Evolutionary conservation across 352 stramenopile species (phyloP).

Genomic region (Hyaloperonospora arabidopsidis): DNA sequence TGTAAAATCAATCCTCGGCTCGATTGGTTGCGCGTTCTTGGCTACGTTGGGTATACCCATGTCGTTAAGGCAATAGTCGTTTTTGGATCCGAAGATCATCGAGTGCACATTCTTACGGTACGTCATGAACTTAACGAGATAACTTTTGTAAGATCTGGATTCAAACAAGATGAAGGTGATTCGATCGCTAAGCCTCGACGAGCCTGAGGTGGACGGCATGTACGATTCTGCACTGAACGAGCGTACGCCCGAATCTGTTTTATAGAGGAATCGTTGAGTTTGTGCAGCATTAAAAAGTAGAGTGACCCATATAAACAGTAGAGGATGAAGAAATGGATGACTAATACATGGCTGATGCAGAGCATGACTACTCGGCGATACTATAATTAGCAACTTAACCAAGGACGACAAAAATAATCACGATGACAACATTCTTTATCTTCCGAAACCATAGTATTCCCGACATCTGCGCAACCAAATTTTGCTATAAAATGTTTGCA

Average conservation of each 20-base stretch:
- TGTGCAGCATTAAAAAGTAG: too few relatives aligned
- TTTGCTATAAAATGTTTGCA: too few relatives aligned
- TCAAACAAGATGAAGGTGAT: not conserved
- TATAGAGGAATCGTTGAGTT: too few relatives aligned
- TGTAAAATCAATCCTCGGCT: conserved; percentile 14
- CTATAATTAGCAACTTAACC: too few relatives aligned
- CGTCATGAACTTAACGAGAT: not conserved
- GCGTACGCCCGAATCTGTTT: not conserved
- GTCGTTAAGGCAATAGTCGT: conserved; percentile 4
- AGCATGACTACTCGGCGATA: too few relatives aligned
- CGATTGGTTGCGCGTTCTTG: conserved; percentile 22
- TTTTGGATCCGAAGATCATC: not conserved
- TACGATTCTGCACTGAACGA: not conserved
- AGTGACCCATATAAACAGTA: too few relatives aligned
- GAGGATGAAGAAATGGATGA: too few relatives aligned
- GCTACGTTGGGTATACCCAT: conserved; percentile 23
- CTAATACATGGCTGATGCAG: too few relatives aligned
- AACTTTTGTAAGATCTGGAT: not conserved
- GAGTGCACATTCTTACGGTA: not conserved
- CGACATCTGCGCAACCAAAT: too few relatives aligned
- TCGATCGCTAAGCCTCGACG: not conserved
- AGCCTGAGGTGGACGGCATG: not conserved
- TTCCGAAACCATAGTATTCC: too few relatives aligned
- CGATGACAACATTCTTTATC: too few relatives aligned
- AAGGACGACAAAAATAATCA: too few relatives aligned